Percentiles rank a stretch among this genome's conserved stretches.
phyloP scores from a whole-genome alignment of 345 rosid genomes.

The Citrus medica region DNA sequence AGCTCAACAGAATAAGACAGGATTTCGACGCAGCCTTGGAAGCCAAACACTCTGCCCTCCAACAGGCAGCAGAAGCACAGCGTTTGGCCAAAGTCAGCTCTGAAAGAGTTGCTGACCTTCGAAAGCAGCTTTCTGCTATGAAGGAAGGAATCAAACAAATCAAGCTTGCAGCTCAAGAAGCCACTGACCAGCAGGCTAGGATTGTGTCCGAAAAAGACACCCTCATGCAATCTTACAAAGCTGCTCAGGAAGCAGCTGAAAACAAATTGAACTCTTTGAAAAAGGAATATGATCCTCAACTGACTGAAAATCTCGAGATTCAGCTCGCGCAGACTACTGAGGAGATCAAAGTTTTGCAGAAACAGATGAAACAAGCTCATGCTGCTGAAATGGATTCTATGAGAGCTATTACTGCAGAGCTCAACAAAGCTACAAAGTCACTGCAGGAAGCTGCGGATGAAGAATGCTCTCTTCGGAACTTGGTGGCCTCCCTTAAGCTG shows the following conservation, averaged over 20 bases:
- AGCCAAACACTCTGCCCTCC: constrained; percentile 50
- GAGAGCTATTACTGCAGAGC: constrained; percentile 53
- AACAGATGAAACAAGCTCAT: constrained; percentile 64
- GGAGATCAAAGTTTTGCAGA: constrained; percentile 61
- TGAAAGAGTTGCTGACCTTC: constrained; percentile 44
- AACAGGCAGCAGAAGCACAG: constrained; percentile 69
- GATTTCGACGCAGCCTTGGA: constrained; percentile 74
- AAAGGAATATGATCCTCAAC: constrained; percentile 51
- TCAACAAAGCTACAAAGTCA: constrained; percentile 63
- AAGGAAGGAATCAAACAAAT: constrained; percentile 53
- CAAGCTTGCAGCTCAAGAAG: constrained; percentile 44
- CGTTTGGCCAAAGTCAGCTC: constrained; percentile 36
- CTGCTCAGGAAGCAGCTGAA: constrained; percentile 46
- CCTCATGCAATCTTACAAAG: constrained; percentile 32
- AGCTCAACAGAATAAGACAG: constrained; percentile 62
- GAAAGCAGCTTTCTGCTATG: constrained; percentile 59
- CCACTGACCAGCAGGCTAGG: constrained; percentile 37
- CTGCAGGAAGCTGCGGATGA: constrained; percentile 62
- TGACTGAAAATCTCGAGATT: constrained; percentile 42
- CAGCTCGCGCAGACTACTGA: constrained; percentile 47
- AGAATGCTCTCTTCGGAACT: constrained; percentile 48
- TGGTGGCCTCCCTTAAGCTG: constrained; percentile 36
- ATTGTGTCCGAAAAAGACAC: constrained; percentile 46
- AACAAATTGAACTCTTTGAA: constrained; percentile 35
- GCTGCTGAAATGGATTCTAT: constrained; percentile 50